These are phyloP conservation scores for Nevesoporus exiguus DNA, from an alignment of 768 basidiomycete genomes.

Conservation along the genomic window DNA sequence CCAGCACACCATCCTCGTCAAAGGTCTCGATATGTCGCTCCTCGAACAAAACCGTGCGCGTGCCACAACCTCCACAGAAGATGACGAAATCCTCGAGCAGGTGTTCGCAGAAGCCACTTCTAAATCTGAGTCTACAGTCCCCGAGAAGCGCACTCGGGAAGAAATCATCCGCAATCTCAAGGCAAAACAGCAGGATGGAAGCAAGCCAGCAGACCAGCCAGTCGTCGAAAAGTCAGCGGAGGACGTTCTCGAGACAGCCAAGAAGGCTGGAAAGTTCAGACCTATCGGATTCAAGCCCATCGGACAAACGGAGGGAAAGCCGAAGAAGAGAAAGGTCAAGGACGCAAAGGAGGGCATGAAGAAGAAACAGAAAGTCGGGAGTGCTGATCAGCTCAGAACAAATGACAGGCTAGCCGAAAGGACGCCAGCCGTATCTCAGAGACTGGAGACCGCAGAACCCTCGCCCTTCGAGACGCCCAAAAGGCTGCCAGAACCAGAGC, in stretches of 20 bases:
- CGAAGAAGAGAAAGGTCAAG: slow-evolving; percentile 44
- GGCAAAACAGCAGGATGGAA: slow-evolving; percentile 45
- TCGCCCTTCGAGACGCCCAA: slow-evolving; percentile 3
- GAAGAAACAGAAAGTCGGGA: slow-evolving; percentile 56
- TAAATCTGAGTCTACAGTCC: slow-evolving; percentile 17
- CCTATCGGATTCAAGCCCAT: slow-evolving; percentile 67
- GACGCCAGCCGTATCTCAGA: background rate
- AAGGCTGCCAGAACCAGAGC: slow-evolving; percentile 17
- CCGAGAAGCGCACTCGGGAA: slow-evolving; percentile 73
- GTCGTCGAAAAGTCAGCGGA: slow-evolving; percentile 13
- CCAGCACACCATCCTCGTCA: slow-evolving; percentile 82
- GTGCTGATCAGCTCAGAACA: slow-evolving; percentile 10
- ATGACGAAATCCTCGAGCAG: slow-evolving; percentile 80
- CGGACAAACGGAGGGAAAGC: slow-evolving; percentile 41
- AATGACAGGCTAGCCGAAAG: background rate
- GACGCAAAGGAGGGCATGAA: slow-evolving; percentile 37
- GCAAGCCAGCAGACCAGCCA: slow-evolving; percentile 7
- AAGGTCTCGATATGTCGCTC: slow-evolving; percentile 84
- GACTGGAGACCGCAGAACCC: background rate
- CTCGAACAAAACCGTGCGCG: slow-evolving; percentile 82
- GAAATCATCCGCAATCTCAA: slow-evolving; percentile 75
- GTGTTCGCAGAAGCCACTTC: slow-evolving; percentile 54
- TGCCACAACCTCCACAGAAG: slow-evolving; percentile 51
- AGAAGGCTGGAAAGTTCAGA: slow-evolving; percentile 44
- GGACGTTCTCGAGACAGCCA: slow-evolving; percentile 35